Percentiles rank a stretch among this genome's conserved stretches.
Evolutionary conservation across 768 basidiomycete species (phyloP).

Genomic region (Nidularia pulvinata): DNA sequence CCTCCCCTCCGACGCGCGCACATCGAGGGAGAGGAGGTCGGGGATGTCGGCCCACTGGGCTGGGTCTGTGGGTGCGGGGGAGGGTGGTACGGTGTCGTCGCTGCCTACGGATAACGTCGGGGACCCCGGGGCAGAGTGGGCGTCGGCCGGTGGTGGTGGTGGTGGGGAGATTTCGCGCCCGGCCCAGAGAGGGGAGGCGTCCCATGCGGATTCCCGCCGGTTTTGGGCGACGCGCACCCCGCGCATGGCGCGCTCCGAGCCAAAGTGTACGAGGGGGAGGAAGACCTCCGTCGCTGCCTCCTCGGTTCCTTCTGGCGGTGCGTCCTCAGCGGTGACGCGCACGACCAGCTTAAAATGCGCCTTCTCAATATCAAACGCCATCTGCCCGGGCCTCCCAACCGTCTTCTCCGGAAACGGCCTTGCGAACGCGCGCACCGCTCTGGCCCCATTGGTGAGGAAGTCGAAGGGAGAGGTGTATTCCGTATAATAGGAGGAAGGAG

Average conservation of each 20-base stretch:
- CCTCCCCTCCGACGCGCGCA: slow-evolving; percentile 38
- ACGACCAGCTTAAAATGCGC: slow-evolving; percentile 74
- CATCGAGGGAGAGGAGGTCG: slow-evolving; percentile 41
- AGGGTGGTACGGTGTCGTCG: too few relatives aligned
- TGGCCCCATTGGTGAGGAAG: slow-evolving; percentile 83
- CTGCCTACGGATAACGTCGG: too few relatives aligned
- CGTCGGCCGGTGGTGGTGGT: too few relatives aligned
- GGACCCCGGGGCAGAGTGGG: too few relatives aligned
- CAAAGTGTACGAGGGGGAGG: slow-evolving; percentile 90
- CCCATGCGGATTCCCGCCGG: background rate
- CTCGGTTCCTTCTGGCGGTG: too few relatives aligned
- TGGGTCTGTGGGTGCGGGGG: too few relatives aligned
- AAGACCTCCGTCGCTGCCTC: slow-evolving; percentile 93
- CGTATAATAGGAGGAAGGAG: slow-evolving; percentile 26
- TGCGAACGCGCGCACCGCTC: slow-evolving; percentile 83
- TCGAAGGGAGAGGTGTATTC: slow-evolving; percentile 56
- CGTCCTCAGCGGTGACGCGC: slow-evolving; percentile 60
- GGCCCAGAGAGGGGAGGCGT: too few relatives aligned
- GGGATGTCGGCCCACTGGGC: slow-evolving; percentile 9
- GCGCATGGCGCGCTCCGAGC: slow-evolving; percentile 21
- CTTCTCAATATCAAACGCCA: slow-evolving; percentile 76
- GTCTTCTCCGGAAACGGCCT: slow-evolving; percentile 80
- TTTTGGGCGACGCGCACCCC: slow-evolving; percentile 1
- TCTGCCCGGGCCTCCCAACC: slow-evolving; percentile 64
- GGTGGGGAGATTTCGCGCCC: too few relatives aligned